A percentile compares a stretch with the other conserved stretches of the same genome.
These are phyloP conservation scores for Ceratobasidium sp. DNA, from an alignment of 1,284 basidiomycete species.

Conservation along the genomic window DNA sequence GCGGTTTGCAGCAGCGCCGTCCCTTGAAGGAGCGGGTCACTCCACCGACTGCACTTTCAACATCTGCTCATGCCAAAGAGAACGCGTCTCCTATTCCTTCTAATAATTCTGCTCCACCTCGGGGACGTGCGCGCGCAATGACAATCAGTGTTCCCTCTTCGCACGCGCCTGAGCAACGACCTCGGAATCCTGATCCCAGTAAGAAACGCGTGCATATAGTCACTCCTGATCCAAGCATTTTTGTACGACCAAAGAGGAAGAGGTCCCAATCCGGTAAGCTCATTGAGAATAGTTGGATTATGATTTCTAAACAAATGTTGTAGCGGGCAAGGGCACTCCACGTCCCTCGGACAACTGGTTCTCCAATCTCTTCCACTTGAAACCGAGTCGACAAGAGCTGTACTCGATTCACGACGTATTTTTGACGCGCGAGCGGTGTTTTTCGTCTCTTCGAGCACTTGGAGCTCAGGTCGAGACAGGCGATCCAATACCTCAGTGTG, in stretches of 20 bases:
- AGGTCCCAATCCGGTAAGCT: conserved; percentile 21
- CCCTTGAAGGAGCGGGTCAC: not conserved
- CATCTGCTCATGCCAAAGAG: conserved; percentile 15
- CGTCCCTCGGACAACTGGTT: conserved; percentile 72
- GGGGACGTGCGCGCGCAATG: conserved; percentile 23
- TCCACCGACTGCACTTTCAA: not conserved
- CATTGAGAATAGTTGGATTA: too few relatives aligned
- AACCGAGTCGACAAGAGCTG: conserved; percentile 71
- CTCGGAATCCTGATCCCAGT: not conserved
- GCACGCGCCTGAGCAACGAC: not conserved
- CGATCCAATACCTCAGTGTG: conserved; percentile 24
- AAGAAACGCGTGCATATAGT: conserved; percentile 41
- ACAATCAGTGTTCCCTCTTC: not conserved
- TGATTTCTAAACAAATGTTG: not conserved
- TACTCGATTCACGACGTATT: conserved; percentile 74
- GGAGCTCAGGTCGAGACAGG: conserved; percentile 32
- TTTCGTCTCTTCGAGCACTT: conserved; percentile 48
- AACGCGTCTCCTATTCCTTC: not conserved
- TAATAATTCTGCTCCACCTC: not conserved
- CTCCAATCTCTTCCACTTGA: conserved; percentile 87
- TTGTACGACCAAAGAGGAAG: conserved; percentile 8
- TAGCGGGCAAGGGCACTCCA: not conserved
- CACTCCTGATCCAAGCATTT: conserved; percentile 12
- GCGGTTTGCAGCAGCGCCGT: not conserved
- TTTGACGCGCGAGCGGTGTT: conserved; percentile 77